Percentiles rank a stretch among this genome's conserved stretches.
Evolutionary conservation across 345 rosid species (phyloP).

Genomic region (Citropsis articulata): DNA sequence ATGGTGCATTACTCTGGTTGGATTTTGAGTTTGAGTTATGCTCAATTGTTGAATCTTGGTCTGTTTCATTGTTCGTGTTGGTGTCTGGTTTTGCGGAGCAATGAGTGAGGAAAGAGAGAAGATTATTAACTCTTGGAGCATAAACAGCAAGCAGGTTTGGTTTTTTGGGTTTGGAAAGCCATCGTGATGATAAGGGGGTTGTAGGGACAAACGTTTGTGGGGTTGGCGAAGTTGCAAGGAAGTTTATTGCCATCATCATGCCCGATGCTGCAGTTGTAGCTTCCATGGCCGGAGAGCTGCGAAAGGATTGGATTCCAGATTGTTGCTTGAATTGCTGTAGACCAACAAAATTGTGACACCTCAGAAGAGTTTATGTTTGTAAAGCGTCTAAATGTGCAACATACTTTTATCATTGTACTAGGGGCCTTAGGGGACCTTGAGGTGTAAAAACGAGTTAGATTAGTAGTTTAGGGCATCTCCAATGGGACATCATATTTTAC

Average conservation of each 20-base stretch:
- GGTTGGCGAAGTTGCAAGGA: conserved; percentile 27
- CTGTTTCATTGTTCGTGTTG: conserved; percentile 27
- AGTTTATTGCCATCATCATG: conserved; percentile 27
- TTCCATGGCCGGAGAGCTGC: conserved; percentile 15
- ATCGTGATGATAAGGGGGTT: conserved; percentile 23
- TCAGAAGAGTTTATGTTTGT: background rate
- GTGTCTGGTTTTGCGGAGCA: conserved; percentile 49
- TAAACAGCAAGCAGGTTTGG: conserved; percentile 15
- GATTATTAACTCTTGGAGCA: conserved; percentile 7
- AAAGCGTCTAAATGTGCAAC: background rate
- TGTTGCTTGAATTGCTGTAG: background rate
- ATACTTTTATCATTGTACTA: background rate
- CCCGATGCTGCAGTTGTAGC: conserved; percentile 18
- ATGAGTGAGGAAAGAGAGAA: conserved; percentile 35
- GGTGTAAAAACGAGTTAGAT: background rate
- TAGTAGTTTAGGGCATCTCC: too few species aligned
- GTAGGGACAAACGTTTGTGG: conserved; percentile 8
- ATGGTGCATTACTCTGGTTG: conserved; percentile 3
- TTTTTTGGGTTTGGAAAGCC: conserved; percentile 15
- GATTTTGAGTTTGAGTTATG: conserved; percentile 12
- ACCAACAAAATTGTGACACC: conserved; percentile 14
- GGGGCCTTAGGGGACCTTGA: too few species aligned
- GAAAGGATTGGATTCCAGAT: background rate
- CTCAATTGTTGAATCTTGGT: conserved; percentile 22
- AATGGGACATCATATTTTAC: too few species aligned